Percentiles rank a stretch among this genome's conserved stretches.
Conservation (phyloP, 1,284 basidiomycete genomes). For the Blastosporella zonata region DNA sequence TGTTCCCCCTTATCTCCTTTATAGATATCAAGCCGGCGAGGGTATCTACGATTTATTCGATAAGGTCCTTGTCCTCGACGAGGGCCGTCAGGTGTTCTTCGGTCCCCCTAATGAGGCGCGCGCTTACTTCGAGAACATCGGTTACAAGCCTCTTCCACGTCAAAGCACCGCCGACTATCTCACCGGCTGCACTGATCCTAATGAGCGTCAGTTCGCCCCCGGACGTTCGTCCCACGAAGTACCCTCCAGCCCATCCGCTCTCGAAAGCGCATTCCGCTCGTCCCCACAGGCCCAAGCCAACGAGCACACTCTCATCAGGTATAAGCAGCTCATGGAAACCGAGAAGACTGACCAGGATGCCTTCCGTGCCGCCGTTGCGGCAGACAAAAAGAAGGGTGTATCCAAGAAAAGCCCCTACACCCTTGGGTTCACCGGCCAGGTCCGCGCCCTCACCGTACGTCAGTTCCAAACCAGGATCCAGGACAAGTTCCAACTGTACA, state of each 20-base stretch:
- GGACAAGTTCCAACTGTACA: conserved; percentile 79
- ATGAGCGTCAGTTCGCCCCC: conserved; percentile 81
- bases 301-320: conserved; percentile 53
- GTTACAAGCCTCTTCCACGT: conserved; percentile 70
- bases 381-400: conserved; percentile 82
- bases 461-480: conserved; percentile 80
- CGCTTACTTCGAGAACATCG: conserved; percentile 74
- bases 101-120: conserved; percentile 73
- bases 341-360: conserved; percentile 68
- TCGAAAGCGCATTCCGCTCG: conserved; percentile 67
- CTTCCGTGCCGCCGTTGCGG: conserved; percentile 74
- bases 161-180: conserved; percentile 81
- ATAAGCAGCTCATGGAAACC: conserved; percentile 61
- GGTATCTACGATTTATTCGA: conserved; percentile 77
- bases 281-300: conserved; percentile 53
- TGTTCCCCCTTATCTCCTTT: neutral
- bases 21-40: conserved; percentile 81
- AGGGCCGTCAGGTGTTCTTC: conserved; percentile 84
- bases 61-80: conserved; percentile 77
- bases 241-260: conserved; percentile 68
- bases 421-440: conserved; percentile 74
- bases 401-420: conserved; percentile 87
- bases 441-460: conserved; percentile 67
- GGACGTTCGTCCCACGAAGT: conserved; percentile 64
- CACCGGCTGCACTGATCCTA: conserved; percentile 76